Conservation (phyloP, 2,329 filamentous ascomycete genomes). For the Lojkania enalia region DNA sequence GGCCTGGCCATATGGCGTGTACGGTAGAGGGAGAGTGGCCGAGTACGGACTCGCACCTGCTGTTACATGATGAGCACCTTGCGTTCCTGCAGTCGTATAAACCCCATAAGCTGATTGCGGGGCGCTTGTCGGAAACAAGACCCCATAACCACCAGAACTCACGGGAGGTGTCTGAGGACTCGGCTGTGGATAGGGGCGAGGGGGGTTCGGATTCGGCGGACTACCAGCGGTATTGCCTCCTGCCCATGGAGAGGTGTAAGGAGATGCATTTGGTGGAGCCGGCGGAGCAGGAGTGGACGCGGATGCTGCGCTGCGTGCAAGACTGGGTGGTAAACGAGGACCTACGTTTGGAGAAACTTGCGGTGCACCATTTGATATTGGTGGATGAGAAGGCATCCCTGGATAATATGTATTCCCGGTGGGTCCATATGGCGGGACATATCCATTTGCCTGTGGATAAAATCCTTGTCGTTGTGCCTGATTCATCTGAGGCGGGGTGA, state of each 20-base stretch:
- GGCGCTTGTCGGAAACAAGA: constrained; percentile 37
- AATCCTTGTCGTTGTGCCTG: constrained; percentile 36
- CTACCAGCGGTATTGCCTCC: constrained; percentile 35
- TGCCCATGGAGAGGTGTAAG: constrained; percentile 43
- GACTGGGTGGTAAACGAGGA: constrained; percentile 43
- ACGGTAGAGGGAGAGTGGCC: constrained; percentile 27
- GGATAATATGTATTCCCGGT: constrained; percentile 32
- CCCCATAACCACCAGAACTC: constrained; percentile 34
- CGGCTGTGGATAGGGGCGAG: constrained; percentile 35
- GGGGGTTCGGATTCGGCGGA: constrained; percentile 27
- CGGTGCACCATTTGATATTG: constrained; percentile 33
- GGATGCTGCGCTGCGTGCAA: constrained; percentile 35
- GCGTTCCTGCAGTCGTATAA: constrained; percentile 26
- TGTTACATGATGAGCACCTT: constrained; percentile 35
- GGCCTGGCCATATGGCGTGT: constrained; percentile 30
- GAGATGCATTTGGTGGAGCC: constrained; percentile 32
- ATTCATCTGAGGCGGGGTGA: constrained; percentile 48
- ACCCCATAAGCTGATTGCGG: constrained; percentile 29
- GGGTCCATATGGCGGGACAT: constrained; percentile 28
- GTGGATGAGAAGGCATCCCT: constrained; percentile 34
- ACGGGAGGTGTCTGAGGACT: constrained; percentile 30
- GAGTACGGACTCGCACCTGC: constrained; percentile 35
- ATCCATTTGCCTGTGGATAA: constrained; percentile 36
- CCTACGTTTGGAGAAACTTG: constrained; percentile 31
- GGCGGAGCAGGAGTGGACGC: constrained; percentile 29